Conservation (phyloP, 306 rosid genomes). For the Prunus persica region DNA sequence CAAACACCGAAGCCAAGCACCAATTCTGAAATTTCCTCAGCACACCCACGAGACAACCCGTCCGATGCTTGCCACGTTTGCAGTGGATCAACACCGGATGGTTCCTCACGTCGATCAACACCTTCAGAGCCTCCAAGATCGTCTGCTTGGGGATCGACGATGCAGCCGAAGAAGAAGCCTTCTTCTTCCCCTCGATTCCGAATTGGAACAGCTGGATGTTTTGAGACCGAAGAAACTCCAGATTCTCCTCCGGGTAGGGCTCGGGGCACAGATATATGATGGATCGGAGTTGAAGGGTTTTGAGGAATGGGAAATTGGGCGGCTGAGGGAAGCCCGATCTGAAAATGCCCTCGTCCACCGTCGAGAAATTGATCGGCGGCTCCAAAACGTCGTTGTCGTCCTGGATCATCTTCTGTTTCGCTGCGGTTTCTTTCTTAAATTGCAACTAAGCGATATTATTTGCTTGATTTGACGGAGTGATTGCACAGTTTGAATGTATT, state of each 20-base stretch:
- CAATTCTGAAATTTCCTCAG: constrained; percentile 82
- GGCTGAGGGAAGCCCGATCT: constrained; percentile 70
- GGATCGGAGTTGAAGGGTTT: constrained; percentile 64
- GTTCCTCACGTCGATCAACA: constrained; percentile 47
- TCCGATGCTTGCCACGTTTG: constrained; percentile 77
- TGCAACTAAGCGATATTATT: too few relatives aligned
- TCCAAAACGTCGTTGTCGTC: constrained; percentile 35
- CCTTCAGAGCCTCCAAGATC: constrained; percentile 62
- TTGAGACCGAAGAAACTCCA: constrained; percentile 60
- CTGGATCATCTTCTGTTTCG: neutral
- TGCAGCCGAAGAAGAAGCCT: constrained; percentile 40
- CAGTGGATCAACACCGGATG: constrained; percentile 58
- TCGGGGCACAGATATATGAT: constrained; percentile 78
- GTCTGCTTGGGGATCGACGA: constrained; percentile 43
- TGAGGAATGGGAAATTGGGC: constrained; percentile 58
- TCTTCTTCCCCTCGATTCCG: constrained; percentile 88
- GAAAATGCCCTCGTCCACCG: constrained; percentile 75
- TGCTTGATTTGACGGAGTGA: neutral
- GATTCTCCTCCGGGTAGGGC: constrained; percentile 72
- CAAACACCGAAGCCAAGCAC: constrained; percentile 71
- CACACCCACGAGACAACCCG: constrained; percentile 82
- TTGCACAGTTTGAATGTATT: neutral
- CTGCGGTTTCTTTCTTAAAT: neutral
- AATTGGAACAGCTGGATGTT: constrained; percentile 70
- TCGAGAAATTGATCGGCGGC: constrained; percentile 74